phyloP scores from a whole-genome alignment of 1,139 yeast genomes.

The Yamadazyma diospyri region DNA sequence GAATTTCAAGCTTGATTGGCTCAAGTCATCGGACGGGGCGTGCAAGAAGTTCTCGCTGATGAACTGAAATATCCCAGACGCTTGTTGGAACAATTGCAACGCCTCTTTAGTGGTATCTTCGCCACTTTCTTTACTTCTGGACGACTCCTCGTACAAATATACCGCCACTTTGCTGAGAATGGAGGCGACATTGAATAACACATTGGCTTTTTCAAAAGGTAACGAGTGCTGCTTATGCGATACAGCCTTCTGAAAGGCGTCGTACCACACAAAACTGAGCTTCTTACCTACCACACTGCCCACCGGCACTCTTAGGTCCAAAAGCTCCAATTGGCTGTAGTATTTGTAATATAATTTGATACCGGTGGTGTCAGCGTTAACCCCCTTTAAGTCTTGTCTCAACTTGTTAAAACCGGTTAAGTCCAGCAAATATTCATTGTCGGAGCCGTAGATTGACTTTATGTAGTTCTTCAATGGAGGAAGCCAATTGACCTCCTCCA shows the following conservation, averaged over 20 bases:
- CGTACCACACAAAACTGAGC: conserved; percentile 76
- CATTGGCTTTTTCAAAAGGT: conserved; percentile 87
- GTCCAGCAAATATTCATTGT: conserved; percentile 56
- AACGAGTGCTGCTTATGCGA: conserved; percentile 50
- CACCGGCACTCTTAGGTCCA: conserved; percentile 74
- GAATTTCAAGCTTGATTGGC: conserved; percentile 65
- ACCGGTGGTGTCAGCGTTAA: conserved; percentile 48
- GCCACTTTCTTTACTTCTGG: conserved; percentile 31
- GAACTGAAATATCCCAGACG: conserved; percentile 75
- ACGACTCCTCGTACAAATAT: conserved; percentile 37
- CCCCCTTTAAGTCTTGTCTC: conserved; percentile 61
- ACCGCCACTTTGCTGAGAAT: conserved; percentile 48
- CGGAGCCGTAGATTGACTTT: conserved; percentile 59
- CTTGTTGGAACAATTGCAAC: conserved; percentile 61
- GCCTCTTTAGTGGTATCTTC: conserved; percentile 41
- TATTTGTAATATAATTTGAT: conserved; percentile 60
- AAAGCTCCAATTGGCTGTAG: conserved; percentile 76
- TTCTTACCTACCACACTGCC: conserved; percentile 49
- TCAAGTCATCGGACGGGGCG: conserved; percentile 81
- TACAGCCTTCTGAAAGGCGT: conserved; percentile 51
- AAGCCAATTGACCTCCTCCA: conserved; percentile 64
- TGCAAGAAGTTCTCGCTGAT: conserved; percentile 80
- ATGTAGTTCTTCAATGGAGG: conserved; percentile 60
- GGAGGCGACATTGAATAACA: conserved; percentile 61
- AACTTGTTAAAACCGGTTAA: conserved; percentile 53